These are phyloP conservation scores for Orbilia ellipsospora DNA, from an alignment of 2,329 filamentous ascomycete species.

Conservation along the genomic window DNA sequence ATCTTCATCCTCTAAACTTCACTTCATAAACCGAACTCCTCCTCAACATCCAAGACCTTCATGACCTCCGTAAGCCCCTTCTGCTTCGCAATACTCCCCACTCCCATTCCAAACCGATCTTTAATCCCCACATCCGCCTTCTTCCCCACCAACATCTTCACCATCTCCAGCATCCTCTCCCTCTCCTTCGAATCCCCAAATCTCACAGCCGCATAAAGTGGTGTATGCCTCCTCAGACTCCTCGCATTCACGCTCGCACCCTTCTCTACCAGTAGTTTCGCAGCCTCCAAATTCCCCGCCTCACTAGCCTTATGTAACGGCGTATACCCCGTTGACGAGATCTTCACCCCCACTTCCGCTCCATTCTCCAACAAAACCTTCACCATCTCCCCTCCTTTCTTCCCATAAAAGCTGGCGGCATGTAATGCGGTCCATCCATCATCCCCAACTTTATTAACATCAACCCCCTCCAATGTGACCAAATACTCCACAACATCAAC, in stretches of 20 bases:
- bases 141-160: conserved; percentile 36
- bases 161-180: conserved; percentile 16
- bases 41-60: not conserved
- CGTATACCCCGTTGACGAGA: conserved; percentile 39
- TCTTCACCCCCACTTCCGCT: conserved; percentile 3
- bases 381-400: not conserved
- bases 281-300: conserved; percentile 13
- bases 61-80: conserved; percentile 19
- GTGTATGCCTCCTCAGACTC: conserved; percentile 24
- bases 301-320: conserved; percentile 29
- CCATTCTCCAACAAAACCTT: conserved; percentile 12
- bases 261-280: conserved; percentile 16
- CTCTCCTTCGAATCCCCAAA: conserved; percentile 16
- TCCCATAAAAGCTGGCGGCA: conserved; percentile 5
- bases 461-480: not conserved
- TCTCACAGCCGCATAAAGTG: conserved; percentile 37
- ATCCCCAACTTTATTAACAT: conserved; percentile 4
- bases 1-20: too few relatives aligned
- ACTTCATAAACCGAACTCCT: not conserved
- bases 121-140: conserved; percentile 31
- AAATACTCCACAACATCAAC: conserved; percentile 6
- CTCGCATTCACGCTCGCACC: conserved; percentile 34
- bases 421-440: conserved; percentile 36
- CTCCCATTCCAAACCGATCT: conserved; percentile 42
- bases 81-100: conserved; percentile 36